A percentile compares a stretch with the other conserved stretches of the same genome.
phyloP scores from a whole-genome alignment of 2,329 filamentous ascomycete species.

The Dendryphion nanum region DNA sequence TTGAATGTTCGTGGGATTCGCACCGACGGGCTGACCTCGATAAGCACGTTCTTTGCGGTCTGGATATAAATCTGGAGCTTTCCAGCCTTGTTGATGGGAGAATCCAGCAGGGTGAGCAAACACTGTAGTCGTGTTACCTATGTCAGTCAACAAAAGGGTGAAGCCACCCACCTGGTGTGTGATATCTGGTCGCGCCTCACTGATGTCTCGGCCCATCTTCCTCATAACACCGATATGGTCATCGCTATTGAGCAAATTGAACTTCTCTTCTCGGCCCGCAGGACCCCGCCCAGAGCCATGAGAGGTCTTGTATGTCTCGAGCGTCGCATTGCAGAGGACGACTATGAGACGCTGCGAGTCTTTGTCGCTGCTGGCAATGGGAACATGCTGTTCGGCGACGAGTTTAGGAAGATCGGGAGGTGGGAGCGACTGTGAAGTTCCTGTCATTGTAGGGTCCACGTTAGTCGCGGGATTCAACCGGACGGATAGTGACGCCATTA shows the following conservation, averaged over 20 bases:
- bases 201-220: constrained; percentile 99
- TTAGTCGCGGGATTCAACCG: constrained; percentile 28
- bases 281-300: constrained; percentile 65
- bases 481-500: constrained; percentile 20
- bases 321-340: constrained; percentile 91
- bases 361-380: constrained; percentile 84
- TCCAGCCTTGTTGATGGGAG: constrained; percentile 97
- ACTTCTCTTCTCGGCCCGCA: constrained; percentile 82
- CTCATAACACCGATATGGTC: constrained; percentile 99
- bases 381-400: constrained; percentile 85
- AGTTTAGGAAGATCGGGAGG: constrained; percentile 87
- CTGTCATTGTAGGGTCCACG: constrained; percentile 40
- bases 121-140: constrained; percentile 59
- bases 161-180: constrained; percentile 80
- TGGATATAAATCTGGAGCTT: constrained; percentile 98
- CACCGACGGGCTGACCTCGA: constrained; percentile 96
- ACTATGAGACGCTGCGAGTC: constrained; percentile 90
- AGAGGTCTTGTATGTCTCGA: constrained; percentile 95
- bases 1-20: constrained; percentile 98
- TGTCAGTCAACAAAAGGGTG: constrained; percentile 7
- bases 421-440: constrained; percentile 78
- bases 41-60: constrained; percentile 93
- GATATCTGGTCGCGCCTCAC: constrained; percentile 95
- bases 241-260: constrained; percentile 95
- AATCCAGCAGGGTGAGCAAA: constrained; percentile 93